Percentiles rank a stretch among this genome's conserved stretches.
phyloP scores from a whole-genome alignment of 768 basidiomycete genomes.

The Boletus rubroflammeus region DNA sequence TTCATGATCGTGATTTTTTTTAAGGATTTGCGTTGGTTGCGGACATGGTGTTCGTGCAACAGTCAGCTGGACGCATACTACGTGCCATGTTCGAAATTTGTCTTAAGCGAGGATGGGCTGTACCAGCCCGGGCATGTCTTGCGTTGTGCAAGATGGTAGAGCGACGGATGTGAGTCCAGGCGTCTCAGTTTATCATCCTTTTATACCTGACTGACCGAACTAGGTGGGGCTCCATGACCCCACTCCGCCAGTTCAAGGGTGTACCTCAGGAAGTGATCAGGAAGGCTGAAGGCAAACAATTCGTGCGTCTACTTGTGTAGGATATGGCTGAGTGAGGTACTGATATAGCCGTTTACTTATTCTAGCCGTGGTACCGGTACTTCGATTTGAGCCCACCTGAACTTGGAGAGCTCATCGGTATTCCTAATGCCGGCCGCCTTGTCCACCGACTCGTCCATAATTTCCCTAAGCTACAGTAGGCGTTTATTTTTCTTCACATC shows the following conservation, averaged over 20 bases:
- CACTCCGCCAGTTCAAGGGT: slow-evolving; percentile 91
- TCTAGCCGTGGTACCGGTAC: slow-evolving; percentile 92
- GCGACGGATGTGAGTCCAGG: slow-evolving; percentile 60
- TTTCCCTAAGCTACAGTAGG: slow-evolving; percentile 91
- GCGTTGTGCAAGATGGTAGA: slow-evolving; percentile 97
- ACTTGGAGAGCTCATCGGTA: slow-evolving; percentile 91
- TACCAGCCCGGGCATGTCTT: slow-evolving; percentile 85
- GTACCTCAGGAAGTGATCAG: slow-evolving; percentile 81
- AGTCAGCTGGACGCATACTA: slow-evolving; percentile 95
- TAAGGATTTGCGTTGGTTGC: slow-evolving; percentile 79
- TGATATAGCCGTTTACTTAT: neutral
- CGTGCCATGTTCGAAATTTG: slow-evolving; percentile 98
- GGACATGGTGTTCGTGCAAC: slow-evolving; percentile 95
- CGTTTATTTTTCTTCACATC: slow-evolving; percentile 2
- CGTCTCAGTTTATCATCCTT: neutral
- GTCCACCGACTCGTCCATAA: slow-evolving; percentile 92
- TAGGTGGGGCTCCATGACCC: slow-evolving; percentile 98
- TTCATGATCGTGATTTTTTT: neutral
- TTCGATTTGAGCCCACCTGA: slow-evolving; percentile 91
- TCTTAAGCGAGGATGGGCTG: slow-evolving; percentile 96
- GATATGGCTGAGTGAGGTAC: neutral
- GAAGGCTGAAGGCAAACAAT: slow-evolving; percentile 96
- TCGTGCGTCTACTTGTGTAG: slow-evolving; percentile 49
- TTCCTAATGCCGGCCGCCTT: slow-evolving; percentile 88
- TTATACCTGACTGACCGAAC: neutral